Percentiles rank a stretch among this genome's conserved stretches.
phyloP scores from a whole-genome alignment of 768 basidiomycete species.

The Boletus tomentosulus region DNA sequence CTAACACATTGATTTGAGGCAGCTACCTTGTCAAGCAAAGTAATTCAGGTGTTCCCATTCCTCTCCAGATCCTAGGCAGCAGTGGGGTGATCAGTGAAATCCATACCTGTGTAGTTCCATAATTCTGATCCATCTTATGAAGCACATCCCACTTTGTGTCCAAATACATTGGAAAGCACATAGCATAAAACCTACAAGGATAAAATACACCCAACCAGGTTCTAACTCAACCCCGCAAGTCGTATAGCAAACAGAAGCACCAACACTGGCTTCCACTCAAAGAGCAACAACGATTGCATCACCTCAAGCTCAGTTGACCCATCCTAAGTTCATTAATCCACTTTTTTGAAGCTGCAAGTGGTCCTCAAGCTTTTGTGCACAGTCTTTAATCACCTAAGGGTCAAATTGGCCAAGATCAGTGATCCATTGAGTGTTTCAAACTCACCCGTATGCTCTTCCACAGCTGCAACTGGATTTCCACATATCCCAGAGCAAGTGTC shows the following conservation, averaged over 20 bases:
- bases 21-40: no score
- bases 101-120: no score
- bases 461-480: conserved; percentile 75
- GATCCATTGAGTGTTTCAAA: conserved; percentile 2
- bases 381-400: conserved; percentile 59
- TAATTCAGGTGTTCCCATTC: no score
- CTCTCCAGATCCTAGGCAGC: no score
- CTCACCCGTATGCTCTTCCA: conserved; percentile 68
- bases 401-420: conserved; percentile 3
- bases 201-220: neutral
- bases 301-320: conserved; percentile 64
- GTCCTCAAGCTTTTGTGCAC: conserved; percentile 77
- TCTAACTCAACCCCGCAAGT: conserved; percentile 14
- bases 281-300: conserved; percentile 11
- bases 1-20: no score
- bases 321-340: conserved; percentile 57
- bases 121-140: no score
- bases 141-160: no score
- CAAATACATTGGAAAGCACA: neutral
- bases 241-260: conserved; percentile 24
- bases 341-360: conserved; percentile 67
- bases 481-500: conserved; percentile 85
- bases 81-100: no score
- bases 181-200: neutral
- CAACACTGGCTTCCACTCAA: conserved; percentile 23